Percentiles rank a stretch among this genome's conserved stretches.
Conservation (phyloP, 164 flowering plant genomes). For the Amborella trichopoda region DNA sequence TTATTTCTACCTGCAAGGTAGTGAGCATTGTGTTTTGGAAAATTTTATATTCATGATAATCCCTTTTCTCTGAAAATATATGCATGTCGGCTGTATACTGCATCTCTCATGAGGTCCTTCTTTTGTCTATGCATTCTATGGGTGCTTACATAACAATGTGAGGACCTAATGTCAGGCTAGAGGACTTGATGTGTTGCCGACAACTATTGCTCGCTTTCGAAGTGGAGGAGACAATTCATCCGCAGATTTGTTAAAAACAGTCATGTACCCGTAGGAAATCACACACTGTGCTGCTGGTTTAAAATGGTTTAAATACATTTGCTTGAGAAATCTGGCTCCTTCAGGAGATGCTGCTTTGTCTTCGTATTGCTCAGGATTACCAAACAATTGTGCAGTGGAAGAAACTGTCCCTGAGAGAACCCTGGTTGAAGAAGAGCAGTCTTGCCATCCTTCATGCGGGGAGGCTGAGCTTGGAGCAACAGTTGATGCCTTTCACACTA, state of each 20-base stretch:
- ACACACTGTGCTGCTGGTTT: slow-evolving; percentile 96
- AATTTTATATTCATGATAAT: no score
- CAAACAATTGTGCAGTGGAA: slow-evolving; percentile 4
- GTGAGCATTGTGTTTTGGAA: no score
- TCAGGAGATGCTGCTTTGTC: background rate
- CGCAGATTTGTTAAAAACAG: slow-evolving; percentile 71
- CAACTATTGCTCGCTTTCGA: slow-evolving; percentile 81
- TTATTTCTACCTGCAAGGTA: no score
- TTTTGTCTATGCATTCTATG: no score
- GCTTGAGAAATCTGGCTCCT: slow-evolving; percentile 25
- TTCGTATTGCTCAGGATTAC: slow-evolving; percentile 5
- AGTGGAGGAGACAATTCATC: slow-evolving; percentile 72
- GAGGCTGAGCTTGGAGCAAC: slow-evolving; percentile 29
- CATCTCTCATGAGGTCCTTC: no score
- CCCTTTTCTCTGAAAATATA: no score
- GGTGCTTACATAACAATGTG: background rate
- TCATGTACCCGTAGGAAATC: slow-evolving; percentile 85
- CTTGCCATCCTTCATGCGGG: background rate
- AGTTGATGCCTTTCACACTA: slow-evolving; percentile 51
- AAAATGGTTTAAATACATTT: slow-evolving; percentile 82
- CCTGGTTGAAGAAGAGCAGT: background rate
- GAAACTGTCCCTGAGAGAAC: background rate
- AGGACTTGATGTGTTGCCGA: slow-evolving; percentile 89
- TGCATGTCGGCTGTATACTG: no score
- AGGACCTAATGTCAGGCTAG: slow-evolving; percentile 47